Evolutionary conservation across 495 filamentous ascomycete genomes (phyloP), one percentile per base, ranked within the genome.

Genomic region (Annulohypoxylon maeteangense): DNA sequence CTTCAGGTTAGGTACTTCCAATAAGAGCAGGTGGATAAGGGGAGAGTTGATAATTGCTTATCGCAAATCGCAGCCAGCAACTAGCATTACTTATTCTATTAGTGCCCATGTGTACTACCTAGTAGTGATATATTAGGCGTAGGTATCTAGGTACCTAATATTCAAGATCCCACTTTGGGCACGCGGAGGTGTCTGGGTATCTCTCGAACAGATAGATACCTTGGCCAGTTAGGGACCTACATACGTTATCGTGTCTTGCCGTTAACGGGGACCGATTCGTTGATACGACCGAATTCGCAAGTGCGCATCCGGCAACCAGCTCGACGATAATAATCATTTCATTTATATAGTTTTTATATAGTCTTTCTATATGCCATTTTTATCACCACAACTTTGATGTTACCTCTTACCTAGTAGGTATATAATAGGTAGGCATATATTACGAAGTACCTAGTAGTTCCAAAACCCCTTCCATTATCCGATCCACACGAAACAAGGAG

Each of bases 1-100:
- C 54, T 50, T 57, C 25, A 27, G 11, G 7, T 31, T 25, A 29
- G 38, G 20, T 47, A 25, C 22, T 55, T 48, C 53, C 62, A 22
- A 57, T 65, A 50, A 29, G 3, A 65, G 62, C 20, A 67, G 56
- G 47, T 61, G 29, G 55, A 60, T 60, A 60, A 61, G 34, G 50
- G 34, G 29, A 20, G 27, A 54, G 50, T 54, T 54, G 50, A 54
- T 54, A 32, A 34, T 32, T 11, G 23, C 45, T 48, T 22, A 48
- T 48, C 18, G 20, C 3, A 23, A 48, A 48, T 48, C 20, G 8
- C 38, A 23, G 27, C 27, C 27, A 29, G n/a, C 27, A 6, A 2
- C 6, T 29, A 29, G 27, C 27, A 3, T 29, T 29, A 29, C 6
- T 29, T 2, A 2, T 29, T 29, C 27, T 29, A 29, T 29, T 29